Evolutionary conservation across 495 filamentous ascomycete species (phyloP), one percentile per base, ranked within the genome.

Genomic region (Penicillium maclennaniae): DNA sequence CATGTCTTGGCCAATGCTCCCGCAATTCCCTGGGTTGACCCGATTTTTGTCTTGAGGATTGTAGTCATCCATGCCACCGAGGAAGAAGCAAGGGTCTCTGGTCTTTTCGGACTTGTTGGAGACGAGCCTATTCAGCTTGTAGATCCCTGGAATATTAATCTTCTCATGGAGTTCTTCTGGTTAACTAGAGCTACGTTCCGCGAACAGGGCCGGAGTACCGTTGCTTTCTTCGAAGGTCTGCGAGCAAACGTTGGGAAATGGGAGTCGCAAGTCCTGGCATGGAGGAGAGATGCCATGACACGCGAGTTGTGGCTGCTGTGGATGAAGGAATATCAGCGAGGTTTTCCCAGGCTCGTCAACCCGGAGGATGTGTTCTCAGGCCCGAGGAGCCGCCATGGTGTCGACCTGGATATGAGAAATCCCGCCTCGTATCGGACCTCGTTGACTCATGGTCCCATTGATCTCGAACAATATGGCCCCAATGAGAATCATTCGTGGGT

Each of bases 101-200:
- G 34, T 0, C 46, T 56, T 0, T 56, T 56, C 25, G 53, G 53
- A 14, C 19, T 40, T 2, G 2, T 42, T 1, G 43, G 34, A 3
- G 54, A 56, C 38, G 43, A 27, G 26, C 37, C 17, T 6, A 43
- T 56, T 17, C 43, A 51, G 25, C 47, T 56, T 17, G 37, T 51
- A 2, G 47, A 56, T 20, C 41, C 34, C 8, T 14, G 26, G 4
- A n/a, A 52, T 25, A 42, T 3, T 0, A 16, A 39, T 7, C 31
- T 17, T 2, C 6, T 52, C 2, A 15, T 6, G 8, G 9, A 21
- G 6, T 52, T 26, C 42, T 31, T 19, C 1, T 12, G 17, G 25
- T 12, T 52, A 0, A 27, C 20, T 1, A n/a, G 31, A 12, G 3
- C 8, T 4, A 12, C 14, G 8, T 14, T 14, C 16, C 17, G 7